Base-by-base conservation (phyloP, 1,284 basidiomycete species). In the Rhizoctonia solani region DNA sequence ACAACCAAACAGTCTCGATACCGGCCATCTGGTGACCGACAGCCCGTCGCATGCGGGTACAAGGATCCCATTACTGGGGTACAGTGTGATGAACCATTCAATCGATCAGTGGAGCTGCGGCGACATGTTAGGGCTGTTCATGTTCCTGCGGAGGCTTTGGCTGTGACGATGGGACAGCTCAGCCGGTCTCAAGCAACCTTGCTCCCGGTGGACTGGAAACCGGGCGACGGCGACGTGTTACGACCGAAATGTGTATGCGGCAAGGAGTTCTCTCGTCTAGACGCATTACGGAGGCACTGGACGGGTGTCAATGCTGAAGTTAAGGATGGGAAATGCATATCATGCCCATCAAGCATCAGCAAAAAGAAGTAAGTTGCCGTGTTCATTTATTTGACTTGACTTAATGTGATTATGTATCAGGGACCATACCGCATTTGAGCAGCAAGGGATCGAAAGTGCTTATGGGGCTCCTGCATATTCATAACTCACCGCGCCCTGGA, bases 201-300 rank as follows among this genome's bases (percentile, higher is more conserved):
- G 41, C 61, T 66, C 13, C 61, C 61, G 14, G 30, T 29, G 16
- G 61, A 54, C 29, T 54, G 61, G 61, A 54, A 66, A 54, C 61
- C 52, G 4, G 61, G 52, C 1, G 42, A 54, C 27, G 61, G 42
- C 30, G 61, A 66, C 21, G 61, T 66, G 30, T 42, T 66, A 25
- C 50, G 50, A 29, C 61, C 61, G 14, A 54, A 50, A 19, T 66
- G 61, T 41, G 27, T 46, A 21, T 66, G 61, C 25, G 61, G 61
- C 50, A 66, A 66, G 61, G 61, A 54, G 41, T 66, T 66, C 37
- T 66, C 61, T 29, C 50, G 61, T n/a, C 39, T 66, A 11, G 61
- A 54, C 27, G 61, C 61, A 16, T 47, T 66, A 32, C 49, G 61
- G 25, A 54, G 52, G 42, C 61, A 66, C 23, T 66, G 61, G 61